A percentile compares a stretch with the other conserved stretches of the same genome.
Conservation (phyloP, 495 filamentous ascomycete genomes). For the Amorphotheca resinae region DNA sequence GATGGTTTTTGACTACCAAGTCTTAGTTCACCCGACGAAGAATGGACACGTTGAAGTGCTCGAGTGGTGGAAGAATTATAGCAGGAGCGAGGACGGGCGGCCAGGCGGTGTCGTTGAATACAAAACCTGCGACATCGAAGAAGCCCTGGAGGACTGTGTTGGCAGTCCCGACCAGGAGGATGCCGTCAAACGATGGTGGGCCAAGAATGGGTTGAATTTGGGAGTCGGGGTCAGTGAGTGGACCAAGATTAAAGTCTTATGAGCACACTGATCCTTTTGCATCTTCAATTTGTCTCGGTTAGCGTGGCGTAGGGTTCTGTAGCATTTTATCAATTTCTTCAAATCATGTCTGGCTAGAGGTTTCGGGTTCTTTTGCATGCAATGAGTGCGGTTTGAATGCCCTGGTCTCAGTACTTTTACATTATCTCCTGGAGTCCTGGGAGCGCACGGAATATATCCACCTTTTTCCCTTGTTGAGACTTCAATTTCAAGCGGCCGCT, state of each 20-base stretch:
- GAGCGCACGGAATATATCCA: too few relatives aligned
- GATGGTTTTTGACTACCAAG: constrained; percentile 79
- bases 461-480: too few relatives aligned
- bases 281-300: neutral
- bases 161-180: constrained; percentile 50
- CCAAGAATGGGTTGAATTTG: constrained; percentile 74
- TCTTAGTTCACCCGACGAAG: constrained; percentile 77
- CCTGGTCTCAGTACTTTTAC: too few relatives aligned
- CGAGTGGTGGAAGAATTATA: constrained; percentile 74
- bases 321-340: too few relatives aligned
- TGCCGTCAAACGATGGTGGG: constrained; percentile 78
- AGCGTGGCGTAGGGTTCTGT: neutral
- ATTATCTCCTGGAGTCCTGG: too few relatives aligned
- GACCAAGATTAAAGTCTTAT: constrained; percentile 71
- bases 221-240: constrained; percentile 82
- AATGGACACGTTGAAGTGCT: constrained; percentile 73
- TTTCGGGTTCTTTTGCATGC: too few relatives aligned
- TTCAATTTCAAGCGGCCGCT: too few relatives aligned
- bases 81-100: constrained; percentile 24
- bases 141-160: constrained; percentile 77
- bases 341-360: too few relatives aligned
- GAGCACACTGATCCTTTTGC: constrained; percentile 4
- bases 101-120: constrained; percentile 58
- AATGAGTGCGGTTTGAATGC: too few relatives aligned
- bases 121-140: constrained; percentile 90